Evolutionary conservation across 1,284 basidiomycete species (phyloP).

Genomic region (Marasmius sp.): DNA sequence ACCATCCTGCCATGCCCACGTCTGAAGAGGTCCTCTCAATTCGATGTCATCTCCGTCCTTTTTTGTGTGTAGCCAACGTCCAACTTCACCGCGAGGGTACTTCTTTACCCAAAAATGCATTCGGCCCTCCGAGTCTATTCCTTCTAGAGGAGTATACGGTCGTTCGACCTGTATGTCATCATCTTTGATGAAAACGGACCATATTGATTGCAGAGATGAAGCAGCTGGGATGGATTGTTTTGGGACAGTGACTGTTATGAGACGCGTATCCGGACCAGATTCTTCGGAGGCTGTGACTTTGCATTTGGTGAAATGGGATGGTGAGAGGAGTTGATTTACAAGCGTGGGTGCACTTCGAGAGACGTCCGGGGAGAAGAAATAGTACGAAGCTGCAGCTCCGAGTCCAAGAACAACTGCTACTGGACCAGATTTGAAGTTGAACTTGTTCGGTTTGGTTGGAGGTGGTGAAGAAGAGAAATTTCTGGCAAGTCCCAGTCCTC

Average conservation of each 20-base stretch:
- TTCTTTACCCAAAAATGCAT: conserved; percentile 78
- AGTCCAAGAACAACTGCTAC: conserved; percentile 15
- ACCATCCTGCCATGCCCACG: conserved; percentile 64
- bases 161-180: conserved; percentile 88
- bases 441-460: too few relatives aligned
- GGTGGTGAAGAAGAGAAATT: too few relatives aligned
- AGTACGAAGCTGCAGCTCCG: conserved; percentile 40
- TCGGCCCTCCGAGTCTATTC: conserved; percentile 59
- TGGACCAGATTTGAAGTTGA: neutral
- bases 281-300: conserved; percentile 53
- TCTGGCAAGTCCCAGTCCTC: neutral
- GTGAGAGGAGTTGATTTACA: conserved; percentile 43
- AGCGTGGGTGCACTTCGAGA: conserved; percentile 40
- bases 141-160: conserved; percentile 78
- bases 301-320: conserved; percentile 62
- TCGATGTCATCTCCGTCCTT: conserved; percentile 65
- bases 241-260: conserved; percentile 63
- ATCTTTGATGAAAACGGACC: conserved; percentile 81
- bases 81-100: conserved; percentile 79
- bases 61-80: conserved; percentile 78
- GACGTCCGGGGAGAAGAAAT: conserved; percentile 48
- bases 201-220: conserved; percentile 49
- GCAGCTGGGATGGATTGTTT: conserved; percentile 33
- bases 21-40: conserved; percentile 75
- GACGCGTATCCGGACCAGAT: conserved; percentile 53